Base-by-base conservation (phyloP, 805 yeast genomes). In the Yarrowia sp. region DNA sequence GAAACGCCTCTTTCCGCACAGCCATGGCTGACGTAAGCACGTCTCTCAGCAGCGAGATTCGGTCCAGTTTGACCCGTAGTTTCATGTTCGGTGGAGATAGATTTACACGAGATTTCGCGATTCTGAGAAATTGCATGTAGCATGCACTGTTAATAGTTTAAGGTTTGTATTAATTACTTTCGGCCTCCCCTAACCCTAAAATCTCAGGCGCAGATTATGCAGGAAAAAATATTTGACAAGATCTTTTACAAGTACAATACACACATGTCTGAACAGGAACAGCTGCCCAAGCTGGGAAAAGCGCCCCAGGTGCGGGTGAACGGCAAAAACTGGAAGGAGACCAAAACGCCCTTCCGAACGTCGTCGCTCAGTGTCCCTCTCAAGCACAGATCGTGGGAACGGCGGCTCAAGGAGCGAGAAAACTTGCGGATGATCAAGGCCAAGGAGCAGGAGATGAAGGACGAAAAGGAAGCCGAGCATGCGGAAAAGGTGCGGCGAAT, bases 381-480 rank as follows among this genome's bases (percentile, higher is more conserved):
- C 68, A 79, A 78, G 39, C 39, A 46, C 20, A 36, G 46, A 36
- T 77, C 88, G 2, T 92, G 91, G 89, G 86, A 84, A 43, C 81
- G 84, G 72, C 87, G 90, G 74, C 84, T 87, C 72, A 86, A 86
- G 72, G 87, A 88, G 73, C 84, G 88, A 74, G 78, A 84, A 53
- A 86, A 87, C 73, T 90, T 89, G 66, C 81, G 85, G 63, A 89
- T 87, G 72, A 80, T 85, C 72, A 91, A 89, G 76, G 86, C 85
- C 55, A 88, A 88, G 74, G 77, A 93, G 68, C 84, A 85, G 75
- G 91, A 85, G 69, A 78, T 94, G 74, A 90, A 90, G 78, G 89
- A 87, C 36, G 98, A 92, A 72, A 92, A 92, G 77, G 87, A 85
- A 71, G 81, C 82, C 17, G 86, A 79, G 68, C 86, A 83, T 73